Percentiles rank a stretch among this genome's conserved stretches.
Evolutionary conservation across 768 basidiomycete species (phyloP).

Genomic region (Hericium rajendrae): DNA sequence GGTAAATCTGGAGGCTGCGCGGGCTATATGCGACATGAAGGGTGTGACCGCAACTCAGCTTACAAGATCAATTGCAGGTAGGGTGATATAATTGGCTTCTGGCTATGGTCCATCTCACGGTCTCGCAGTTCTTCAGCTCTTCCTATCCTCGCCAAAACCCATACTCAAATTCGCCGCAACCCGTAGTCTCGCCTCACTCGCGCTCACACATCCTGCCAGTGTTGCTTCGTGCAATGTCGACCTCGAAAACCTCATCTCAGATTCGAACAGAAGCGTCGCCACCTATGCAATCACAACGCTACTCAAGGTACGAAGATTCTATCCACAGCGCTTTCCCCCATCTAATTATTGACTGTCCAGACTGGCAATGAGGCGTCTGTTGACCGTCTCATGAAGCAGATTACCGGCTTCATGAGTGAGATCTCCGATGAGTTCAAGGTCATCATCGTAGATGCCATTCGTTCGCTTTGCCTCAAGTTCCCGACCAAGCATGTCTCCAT

Average conservation of each 20-base stretch:
- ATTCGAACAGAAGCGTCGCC: conserved; percentile 90
- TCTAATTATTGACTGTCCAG: conserved; percentile 29
- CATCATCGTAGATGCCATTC: conserved; percentile 97
- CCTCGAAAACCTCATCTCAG: conserved; percentile 92
- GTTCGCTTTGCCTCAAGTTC: conserved; percentile 97
- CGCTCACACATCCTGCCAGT: conserved; percentile 74
- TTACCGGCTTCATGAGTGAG: conserved; percentile 97
- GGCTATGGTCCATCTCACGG: background rate
- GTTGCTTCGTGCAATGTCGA: conserved; percentile 94
- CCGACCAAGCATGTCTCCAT: conserved; percentile 93
- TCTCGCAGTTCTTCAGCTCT: conserved; percentile 75
- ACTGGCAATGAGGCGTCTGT: conserved; percentile 99
- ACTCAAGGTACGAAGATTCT: conserved; percentile 65
- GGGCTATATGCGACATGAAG: conserved; percentile 95
- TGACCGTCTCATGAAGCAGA: conserved; percentile 98
- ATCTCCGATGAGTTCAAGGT: conserved; percentile 99
- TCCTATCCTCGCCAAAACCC: conserved; percentile 91
- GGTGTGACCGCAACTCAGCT: conserved; percentile 70
- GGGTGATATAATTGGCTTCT: conserved; percentile 16
- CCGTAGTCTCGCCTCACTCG: conserved; percentile 84
- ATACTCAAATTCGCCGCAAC: conserved; percentile 96
- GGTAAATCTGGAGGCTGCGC: conserved; percentile 98
- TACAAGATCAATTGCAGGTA: conserved; percentile 82
- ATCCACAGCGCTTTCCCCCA: background rate
- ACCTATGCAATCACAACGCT: conserved; percentile 98